Evolutionary conservation across 164 flowering plant genomes (phyloP).

Genomic region (Saururus chinensis): DNA sequence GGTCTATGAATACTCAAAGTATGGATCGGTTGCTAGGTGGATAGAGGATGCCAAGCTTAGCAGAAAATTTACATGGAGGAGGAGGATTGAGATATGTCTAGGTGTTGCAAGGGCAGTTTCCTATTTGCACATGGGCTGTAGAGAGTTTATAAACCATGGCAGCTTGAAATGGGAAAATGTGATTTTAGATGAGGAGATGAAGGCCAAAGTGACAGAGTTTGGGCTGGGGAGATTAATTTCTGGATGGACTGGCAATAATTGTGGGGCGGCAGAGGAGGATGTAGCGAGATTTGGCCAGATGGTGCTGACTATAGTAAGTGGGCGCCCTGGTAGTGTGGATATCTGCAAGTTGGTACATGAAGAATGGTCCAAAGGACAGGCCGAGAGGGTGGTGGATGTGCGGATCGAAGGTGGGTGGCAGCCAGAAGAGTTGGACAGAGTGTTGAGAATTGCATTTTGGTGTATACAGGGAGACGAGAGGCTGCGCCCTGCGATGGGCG

Average conservation of each 20-base stretch:
- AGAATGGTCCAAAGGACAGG: slow-evolving; percentile 33
- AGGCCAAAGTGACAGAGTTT: slow-evolving; percentile 49
- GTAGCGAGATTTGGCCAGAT: slow-evolving; percentile 51
- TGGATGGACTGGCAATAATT: slow-evolving; percentile 5
- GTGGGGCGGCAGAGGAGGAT: slow-evolving; percentile 32
- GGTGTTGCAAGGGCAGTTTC: slow-evolving; percentile 50
- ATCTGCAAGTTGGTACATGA: slow-evolving; percentile 31
- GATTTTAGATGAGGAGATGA: slow-evolving; percentile 42
- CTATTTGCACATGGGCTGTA: slow-evolving; percentile 59
- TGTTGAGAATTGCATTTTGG: slow-evolving; percentile 59
- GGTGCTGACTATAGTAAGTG: slow-evolving; percentile 32
- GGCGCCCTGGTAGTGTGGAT: slow-evolving; percentile 16
- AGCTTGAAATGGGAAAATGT: slow-evolving; percentile 54
- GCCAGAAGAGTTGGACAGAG: slow-evolving; percentile 39
- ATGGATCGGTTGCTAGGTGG: slow-evolving; percentile 37
- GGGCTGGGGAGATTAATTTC: slow-evolving; percentile 22
- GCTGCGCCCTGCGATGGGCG: slow-evolving; percentile 59
- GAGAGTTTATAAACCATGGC: slow-evolving; percentile 61
- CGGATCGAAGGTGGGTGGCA: slow-evolving; percentile 23
- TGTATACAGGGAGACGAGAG: slow-evolving; percentile 45
- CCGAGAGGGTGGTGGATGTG: slow-evolving; percentile 22
- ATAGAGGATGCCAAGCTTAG: slow-evolving; percentile 31
- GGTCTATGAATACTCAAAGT: slow-evolving; percentile 53
- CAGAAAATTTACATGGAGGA: slow-evolving; percentile 43
- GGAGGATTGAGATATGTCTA: slow-evolving; percentile 40